phyloP scores from a whole-genome alignment of 2,329 filamentous ascomycete species.

The Nothophaeocryptopus gaeumannii region DNA sequence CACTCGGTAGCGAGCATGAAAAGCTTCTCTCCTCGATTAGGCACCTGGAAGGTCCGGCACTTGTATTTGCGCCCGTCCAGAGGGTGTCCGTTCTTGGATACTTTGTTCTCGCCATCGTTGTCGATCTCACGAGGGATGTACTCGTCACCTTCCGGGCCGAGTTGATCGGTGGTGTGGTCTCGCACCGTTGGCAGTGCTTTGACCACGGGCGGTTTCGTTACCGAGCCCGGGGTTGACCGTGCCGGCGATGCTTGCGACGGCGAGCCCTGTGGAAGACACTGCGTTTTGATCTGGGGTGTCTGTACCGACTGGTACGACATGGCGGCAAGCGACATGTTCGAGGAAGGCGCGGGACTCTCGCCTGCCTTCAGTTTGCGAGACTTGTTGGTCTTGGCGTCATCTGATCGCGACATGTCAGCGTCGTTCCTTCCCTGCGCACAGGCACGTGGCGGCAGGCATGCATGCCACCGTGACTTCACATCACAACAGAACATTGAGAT shows the following conservation, averaged over 20 bases:
- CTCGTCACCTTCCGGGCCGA: conserved; percentile 85
- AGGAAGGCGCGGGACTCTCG: conserved; percentile 26
- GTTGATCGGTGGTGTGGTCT: conserved; percentile 95
- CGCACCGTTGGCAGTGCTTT: conserved; percentile 94
- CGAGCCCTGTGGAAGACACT: conserved; percentile 49
- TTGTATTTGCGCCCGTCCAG: conserved; percentile 82
- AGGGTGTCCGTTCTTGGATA: conserved; percentile 76
- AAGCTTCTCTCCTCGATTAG: conserved; percentile 84
- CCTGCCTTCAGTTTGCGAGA: conserved; percentile 33
- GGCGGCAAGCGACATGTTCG: conserved; percentile 49
- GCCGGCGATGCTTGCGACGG: conserved; percentile 63
- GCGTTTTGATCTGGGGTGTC: conserved; percentile 55
- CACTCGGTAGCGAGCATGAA: conserved; percentile 99
- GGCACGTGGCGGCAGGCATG: not conserved
- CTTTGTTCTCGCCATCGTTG: conserved; percentile 91
- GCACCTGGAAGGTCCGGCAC: conserved; percentile 90
- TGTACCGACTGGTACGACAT: conserved; percentile 48
- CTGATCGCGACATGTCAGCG: conserved; percentile 34
- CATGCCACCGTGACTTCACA: not conserved
- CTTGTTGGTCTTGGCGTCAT: conserved; percentile 51
- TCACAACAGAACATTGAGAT: not conserved
- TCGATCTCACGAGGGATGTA: conserved; percentile 93
- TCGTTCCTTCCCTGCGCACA: not conserved
- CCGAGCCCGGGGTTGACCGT: conserved; percentile 68
- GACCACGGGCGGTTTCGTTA: conserved; percentile 67